phyloP scores from a whole-genome alignment of 1,139 yeast species.

The Diutina siamensis region DNA sequence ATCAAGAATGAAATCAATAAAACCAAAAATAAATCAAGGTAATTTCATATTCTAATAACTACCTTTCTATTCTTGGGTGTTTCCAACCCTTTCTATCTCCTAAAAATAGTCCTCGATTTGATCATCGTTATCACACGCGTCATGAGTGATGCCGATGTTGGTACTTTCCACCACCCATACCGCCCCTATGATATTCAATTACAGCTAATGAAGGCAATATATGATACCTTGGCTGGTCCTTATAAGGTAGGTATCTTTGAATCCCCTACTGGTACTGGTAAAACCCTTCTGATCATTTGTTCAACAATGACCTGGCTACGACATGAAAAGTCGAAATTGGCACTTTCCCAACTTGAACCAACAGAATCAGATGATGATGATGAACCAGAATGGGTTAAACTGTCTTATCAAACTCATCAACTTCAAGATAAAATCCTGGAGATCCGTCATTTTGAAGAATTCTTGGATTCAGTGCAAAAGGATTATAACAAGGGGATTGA shows the following conservation, averaged over 20 bases:
- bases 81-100: too few relatives aligned
- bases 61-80: too few relatives aligned
- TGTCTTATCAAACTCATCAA: conserved; percentile 26
- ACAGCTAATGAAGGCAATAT: conserved; percentile 65
- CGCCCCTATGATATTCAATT: conserved; percentile 70
- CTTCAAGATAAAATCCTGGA: conserved; percentile 16
- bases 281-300: conserved; percentile 79
- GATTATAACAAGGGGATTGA: conserved; percentile 31
- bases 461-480: conserved; percentile 7
- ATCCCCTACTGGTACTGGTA: conserved; percentile 94
- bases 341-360: conserved; percentile 24
- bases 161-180: conserved; percentile 60
- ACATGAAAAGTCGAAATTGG: conserved; percentile 34
- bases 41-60: too few relatives aligned
- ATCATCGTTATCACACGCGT: too few relatives aligned
- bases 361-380: conserved; percentile 26
- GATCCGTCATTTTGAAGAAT: not conserved
- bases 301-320: conserved; percentile 82
- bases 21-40: not conserved
- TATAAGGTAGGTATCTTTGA: conserved; percentile 76
- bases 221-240: conserved; percentile 44
- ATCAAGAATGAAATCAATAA: too few relatives aligned
- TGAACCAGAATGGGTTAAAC: conserved; percentile 53
- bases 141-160: not conserved
- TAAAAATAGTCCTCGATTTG: too few relatives aligned